phyloP scores from a whole-genome alignment of 768 basidiomycete genomes.

The Pleurotus tuber-regium region DNA sequence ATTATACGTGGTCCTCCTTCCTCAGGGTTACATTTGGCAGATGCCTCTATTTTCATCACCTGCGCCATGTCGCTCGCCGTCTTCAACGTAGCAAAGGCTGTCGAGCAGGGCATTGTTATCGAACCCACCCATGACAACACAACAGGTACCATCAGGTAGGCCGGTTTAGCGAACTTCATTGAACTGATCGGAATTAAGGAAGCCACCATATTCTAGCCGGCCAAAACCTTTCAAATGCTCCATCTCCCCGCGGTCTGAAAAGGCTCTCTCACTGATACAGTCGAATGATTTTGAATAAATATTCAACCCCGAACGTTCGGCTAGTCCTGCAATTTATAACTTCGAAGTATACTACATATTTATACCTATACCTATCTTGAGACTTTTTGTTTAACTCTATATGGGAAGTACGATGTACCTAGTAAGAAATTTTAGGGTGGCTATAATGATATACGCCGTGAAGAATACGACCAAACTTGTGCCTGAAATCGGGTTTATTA shows the following conservation, averaged over 20 bases:
- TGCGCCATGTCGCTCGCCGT: slow-evolving; percentile 52
- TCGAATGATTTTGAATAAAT: slow-evolving; percentile 31
- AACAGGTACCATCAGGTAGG: slow-evolving; percentile 62
- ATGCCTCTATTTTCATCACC: slow-evolving; percentile 50
- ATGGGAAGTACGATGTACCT: not conserved
- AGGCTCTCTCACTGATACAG: slow-evolving; percentile 51
- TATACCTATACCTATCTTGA: slow-evolving; percentile 18
- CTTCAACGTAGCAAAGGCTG: slow-evolving; percentile 45
- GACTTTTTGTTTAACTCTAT: not conserved
- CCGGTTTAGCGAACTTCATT: not conserved
- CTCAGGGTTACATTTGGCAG: slow-evolving; percentile 51
- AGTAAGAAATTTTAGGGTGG: too few species aligned
- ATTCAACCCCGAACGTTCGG: slow-evolving; percentile 3
- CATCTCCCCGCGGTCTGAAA: slow-evolving; percentile 59
- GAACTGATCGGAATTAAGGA: slow-evolving; percentile 8
- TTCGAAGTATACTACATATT: slow-evolving; percentile 10
- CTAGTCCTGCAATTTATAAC: not conserved
- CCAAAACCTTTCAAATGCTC: slow-evolving; percentile 61
- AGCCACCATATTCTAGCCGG: slow-evolving; percentile 34
- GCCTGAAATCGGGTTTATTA: too few species aligned
- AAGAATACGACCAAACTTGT: too few species aligned
- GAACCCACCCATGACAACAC: slow-evolving; percentile 57
- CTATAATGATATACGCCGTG: too few species aligned
- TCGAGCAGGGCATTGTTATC: slow-evolving; percentile 42
- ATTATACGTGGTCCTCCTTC: slow-evolving; percentile 9